These are phyloP conservation scores for Stygiomarasmius scandens DNA, from an alignment of 1,284 basidiomycete genomes.

Conservation along the genomic window DNA sequence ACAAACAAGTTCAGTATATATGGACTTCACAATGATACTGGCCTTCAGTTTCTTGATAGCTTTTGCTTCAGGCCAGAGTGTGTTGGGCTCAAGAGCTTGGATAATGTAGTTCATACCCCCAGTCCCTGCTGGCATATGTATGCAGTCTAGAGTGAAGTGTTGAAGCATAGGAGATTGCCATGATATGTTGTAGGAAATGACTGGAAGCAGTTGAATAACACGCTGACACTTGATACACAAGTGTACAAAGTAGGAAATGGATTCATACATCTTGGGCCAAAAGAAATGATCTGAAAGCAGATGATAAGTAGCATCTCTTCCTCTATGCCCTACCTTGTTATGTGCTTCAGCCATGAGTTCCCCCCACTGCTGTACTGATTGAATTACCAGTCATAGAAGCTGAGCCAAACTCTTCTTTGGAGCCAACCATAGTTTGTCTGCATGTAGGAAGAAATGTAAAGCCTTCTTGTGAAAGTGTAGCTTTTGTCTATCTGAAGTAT, in stretches of 20 bases:
- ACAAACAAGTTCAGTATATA: constrained; percentile 32
- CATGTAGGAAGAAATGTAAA: constrained; percentile 19
- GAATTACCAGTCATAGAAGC: constrained; percentile 21
- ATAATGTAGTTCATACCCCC: constrained; percentile 27
- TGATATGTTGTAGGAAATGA: constrained; percentile 21
- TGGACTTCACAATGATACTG: constrained; percentile 24
- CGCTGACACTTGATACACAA: constrained; percentile 27
- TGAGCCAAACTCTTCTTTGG: constrained; percentile 8
- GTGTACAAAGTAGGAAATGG: constrained; percentile 31
- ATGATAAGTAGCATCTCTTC: constrained; percentile 29
- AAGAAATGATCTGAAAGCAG: constrained; percentile 26
- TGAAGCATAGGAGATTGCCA: constrained; percentile 19
- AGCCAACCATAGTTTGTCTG: constrained; percentile 17
- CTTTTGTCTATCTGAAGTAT: constrained; percentile 2
- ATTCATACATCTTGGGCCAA: constrained; percentile 34
- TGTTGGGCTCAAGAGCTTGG: constrained; percentile 26
- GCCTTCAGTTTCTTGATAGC: constrained; percentile 17
- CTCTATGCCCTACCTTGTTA: constrained; percentile 29
- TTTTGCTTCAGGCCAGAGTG: constrained; percentile 30
- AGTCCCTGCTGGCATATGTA: constrained; percentile 31
- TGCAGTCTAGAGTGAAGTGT: constrained; percentile 28
- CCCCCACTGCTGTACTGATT: constrained; percentile 8
- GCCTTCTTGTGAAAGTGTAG: constrained; percentile 17
- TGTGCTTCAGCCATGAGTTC: constrained; percentile 22
- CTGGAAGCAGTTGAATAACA: constrained; percentile 17